These are phyloP conservation scores for Xylariaceae sp. DNA, from an alignment of 2,329 filamentous ascomycete genomes.

Conservation along the genomic window DNA sequence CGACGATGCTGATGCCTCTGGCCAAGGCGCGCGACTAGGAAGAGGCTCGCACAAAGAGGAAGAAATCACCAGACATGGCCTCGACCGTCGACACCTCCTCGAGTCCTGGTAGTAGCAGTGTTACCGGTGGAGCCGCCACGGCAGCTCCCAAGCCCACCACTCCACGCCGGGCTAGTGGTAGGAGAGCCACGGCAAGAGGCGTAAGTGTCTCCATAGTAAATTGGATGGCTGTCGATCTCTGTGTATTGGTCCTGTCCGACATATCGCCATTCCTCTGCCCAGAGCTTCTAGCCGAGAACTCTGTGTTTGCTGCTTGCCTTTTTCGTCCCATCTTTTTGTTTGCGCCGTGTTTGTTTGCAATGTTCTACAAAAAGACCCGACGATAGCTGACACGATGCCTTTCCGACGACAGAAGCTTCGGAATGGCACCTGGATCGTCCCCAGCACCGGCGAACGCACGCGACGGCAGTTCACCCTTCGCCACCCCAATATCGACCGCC, in stretches of 20 bases:
- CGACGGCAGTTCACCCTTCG: constrained; percentile 77
- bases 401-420: constrained; percentile 63
- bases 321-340: constrained; percentile 2
- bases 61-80: constrained; percentile 13
- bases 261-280: too few relatives aligned
- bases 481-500: constrained; percentile 39
- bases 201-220: too few relatives aligned
- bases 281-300: too few relatives aligned
- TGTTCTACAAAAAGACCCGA: constrained; percentile 35
- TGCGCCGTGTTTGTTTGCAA: constrained; percentile 1
- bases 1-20: constrained; percentile 19
- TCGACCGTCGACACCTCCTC: not conserved
- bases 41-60: constrained; percentile 15
- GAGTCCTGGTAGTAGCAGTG: too few relatives aligned
- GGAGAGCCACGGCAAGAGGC: too few relatives aligned
- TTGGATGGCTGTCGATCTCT: too few relatives aligned
- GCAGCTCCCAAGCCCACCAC: too few relatives aligned
- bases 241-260: too few relatives aligned
- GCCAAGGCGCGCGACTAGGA: constrained; percentile 13
- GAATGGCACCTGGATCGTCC: constrained; percentile 84
- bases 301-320: constrained; percentile 2
- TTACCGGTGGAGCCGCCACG: too few relatives aligned
- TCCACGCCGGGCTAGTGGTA: too few relatives aligned
- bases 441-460: constrained; percentile 79
- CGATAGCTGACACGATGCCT: constrained; percentile 48